Conservation (phyloP, 2,329 filamentous ascomycete genomes). For the Bipolaris cookei region DNA sequence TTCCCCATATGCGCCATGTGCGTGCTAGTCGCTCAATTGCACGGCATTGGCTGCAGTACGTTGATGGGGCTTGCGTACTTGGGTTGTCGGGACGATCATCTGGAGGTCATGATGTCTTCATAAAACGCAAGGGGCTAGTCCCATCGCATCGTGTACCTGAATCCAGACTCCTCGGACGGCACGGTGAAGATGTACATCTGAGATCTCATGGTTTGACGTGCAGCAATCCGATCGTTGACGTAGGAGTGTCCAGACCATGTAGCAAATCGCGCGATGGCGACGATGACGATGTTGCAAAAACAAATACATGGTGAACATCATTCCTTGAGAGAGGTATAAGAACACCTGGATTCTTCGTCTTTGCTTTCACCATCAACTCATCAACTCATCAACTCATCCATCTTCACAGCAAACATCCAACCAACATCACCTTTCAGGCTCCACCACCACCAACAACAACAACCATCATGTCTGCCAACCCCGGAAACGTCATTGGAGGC, state of each 20-base stretch:
- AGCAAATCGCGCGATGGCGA: constrained; percentile 6
- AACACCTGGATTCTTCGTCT: not conserved
- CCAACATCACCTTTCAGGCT: not conserved
- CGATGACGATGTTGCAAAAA: not conserved
- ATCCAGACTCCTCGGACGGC: not conserved
- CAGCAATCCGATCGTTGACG: constrained; percentile 16
- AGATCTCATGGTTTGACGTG: not conserved
- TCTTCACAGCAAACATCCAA: not conserved
- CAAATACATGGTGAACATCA: not conserved
- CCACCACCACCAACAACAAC: not conserved
- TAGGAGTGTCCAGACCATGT: constrained; percentile 1
- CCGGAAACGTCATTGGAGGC: constrained; percentile 61
- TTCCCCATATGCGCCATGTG: constrained; percentile 5
- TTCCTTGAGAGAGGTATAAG: constrained; percentile 3
- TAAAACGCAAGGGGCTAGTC: constrained; percentile 6
- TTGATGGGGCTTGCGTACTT: not conserved
- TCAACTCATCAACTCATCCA: not conserved
- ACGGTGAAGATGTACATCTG: not conserved
- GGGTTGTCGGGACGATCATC: not conserved
- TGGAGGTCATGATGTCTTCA: constrained; percentile 6
- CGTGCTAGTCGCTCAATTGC: not conserved
- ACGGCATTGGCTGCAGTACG: not conserved
- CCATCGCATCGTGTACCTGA: not conserved
- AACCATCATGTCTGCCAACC: constrained; percentile 53
- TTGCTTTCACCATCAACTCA: not conserved